Evolutionary conservation across 2,329 filamentous ascomycete genomes (phyloP).

Genomic region (Claviceps arundinis): DNA sequence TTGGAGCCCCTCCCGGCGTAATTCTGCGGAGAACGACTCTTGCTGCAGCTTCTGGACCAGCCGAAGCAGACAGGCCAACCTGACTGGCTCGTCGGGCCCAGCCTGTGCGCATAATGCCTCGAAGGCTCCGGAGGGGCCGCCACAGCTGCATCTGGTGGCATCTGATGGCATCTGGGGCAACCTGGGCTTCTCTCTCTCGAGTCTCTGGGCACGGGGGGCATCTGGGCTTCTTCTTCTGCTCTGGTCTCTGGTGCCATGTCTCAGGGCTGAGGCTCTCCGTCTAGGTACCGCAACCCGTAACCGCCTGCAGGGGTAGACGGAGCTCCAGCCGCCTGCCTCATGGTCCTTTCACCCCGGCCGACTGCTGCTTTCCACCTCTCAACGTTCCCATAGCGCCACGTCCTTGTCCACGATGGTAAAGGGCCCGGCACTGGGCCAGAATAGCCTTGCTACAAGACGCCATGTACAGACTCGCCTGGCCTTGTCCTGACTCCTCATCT

Average conservation of each 20-base stretch:
- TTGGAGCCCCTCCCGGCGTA: too few species aligned
- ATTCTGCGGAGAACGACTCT: too few species aligned
- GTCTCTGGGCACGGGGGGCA: neutral
- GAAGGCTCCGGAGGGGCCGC: slow-evolving; percentile 5
- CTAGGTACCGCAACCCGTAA: neutral
- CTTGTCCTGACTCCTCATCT: slow-evolving; percentile 20
- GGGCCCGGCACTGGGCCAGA: slow-evolving; percentile 5
- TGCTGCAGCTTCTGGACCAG: neutral
- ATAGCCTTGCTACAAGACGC: slow-evolving; percentile 9
- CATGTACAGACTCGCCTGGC: slow-evolving; percentile 4
- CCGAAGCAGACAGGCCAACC: neutral
- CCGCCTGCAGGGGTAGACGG: neutral
- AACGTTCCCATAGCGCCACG: slow-evolving; percentile 4
- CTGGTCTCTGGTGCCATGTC: neutral
- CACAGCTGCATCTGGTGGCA: slow-evolving; percentile 1
- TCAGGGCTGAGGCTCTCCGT: neutral
- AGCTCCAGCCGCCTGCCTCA: too few species aligned
- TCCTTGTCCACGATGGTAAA: slow-evolving; percentile 9
- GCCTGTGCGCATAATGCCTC: slow-evolving; percentile 1
- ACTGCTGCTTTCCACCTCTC: neutral
- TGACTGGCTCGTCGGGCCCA: neutral
- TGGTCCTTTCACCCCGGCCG: slow-evolving; percentile 11
- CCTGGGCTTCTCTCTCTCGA: too few species aligned
- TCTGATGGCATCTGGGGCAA: neutral
- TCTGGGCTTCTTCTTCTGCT: neutral